These are phyloP conservation scores for Lycium ferocissimum DNA, from an alignment of 257 asterid species.

Conservation along the genomic window DNA sequence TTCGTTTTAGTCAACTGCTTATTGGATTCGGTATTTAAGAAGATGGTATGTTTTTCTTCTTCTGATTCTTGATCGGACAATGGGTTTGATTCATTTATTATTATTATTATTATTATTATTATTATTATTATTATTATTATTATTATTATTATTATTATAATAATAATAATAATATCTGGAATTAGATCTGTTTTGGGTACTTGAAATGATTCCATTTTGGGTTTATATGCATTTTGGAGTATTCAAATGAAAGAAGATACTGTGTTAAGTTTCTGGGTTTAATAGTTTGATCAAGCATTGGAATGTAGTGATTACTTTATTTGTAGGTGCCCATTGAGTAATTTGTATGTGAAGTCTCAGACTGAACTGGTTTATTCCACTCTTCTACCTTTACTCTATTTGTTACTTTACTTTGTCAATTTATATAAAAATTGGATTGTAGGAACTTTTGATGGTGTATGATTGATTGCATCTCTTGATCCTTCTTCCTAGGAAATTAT, in stretches of 20 bases:
- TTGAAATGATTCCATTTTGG: too few relatives aligned
- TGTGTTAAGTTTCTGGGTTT: not conserved
- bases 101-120: too few relatives aligned
- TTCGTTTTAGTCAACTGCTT: not conserved
- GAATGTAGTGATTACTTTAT: too few relatives aligned
- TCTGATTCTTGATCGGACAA: not conserved
- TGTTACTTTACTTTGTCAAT: not conserved
- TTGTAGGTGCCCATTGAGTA: not conserved
- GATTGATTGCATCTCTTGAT: not conserved
- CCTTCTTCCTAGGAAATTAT: not conserved
- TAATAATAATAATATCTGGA: too few relatives aligned
- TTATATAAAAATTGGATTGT: not conserved
- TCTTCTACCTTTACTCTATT: not conserved
- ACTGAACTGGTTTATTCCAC: not conserved
- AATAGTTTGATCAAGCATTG: not conserved
- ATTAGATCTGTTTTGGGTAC: not conserved
- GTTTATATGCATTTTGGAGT: not conserved
- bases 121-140: too few relatives aligned
- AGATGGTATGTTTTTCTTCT: not conserved
- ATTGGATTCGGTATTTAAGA: not conserved
- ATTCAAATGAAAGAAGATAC: not conserved
- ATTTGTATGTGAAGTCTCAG: not conserved
- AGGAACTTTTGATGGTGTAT: conserved; percentile 1
- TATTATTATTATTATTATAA: not conserved
- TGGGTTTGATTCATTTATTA: not conserved